Conservation (phyloP, 1,284 basidiomycete genomes). For the Phellopilus nigrolimitatus region DNA sequence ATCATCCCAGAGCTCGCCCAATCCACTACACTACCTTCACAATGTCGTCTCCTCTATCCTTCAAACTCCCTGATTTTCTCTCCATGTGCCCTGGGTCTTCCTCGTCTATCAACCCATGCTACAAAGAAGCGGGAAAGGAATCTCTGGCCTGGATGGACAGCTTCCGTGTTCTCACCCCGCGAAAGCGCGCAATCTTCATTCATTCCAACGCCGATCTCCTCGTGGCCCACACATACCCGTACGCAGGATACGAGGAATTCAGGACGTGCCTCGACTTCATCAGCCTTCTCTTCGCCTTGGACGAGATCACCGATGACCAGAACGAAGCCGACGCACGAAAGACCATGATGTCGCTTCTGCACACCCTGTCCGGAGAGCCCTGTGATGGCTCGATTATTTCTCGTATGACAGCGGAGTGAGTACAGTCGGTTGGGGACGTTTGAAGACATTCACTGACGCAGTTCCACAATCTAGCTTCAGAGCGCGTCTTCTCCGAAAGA, state of each 20-base stretch:
- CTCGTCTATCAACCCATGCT: slow-evolving; percentile 44
- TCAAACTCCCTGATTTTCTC: slow-evolving; percentile 55
- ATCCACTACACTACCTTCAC: neutral
- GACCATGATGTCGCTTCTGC: slow-evolving; percentile 50
- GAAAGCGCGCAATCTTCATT: slow-evolving; percentile 56
- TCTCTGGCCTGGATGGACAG: slow-evolving; percentile 60
- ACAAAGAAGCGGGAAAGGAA: slow-evolving; percentile 46
- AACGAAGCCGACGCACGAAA: slow-evolving; percentile 47
- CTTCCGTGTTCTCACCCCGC: slow-evolving; percentile 54
- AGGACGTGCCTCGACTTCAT: slow-evolving; percentile 61
- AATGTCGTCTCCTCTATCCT: slow-evolving; percentile 30
- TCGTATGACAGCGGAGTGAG: slow-evolving; percentile 15
- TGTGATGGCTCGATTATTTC: slow-evolving; percentile 48
- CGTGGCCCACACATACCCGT: slow-evolving; percentile 57
- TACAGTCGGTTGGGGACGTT: neutral
- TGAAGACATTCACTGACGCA: neutral
- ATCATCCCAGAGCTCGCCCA: neutral
- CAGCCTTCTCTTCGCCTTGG: slow-evolving; percentile 62
- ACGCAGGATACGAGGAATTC: slow-evolving; percentile 53
- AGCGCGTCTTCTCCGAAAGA: slow-evolving; percentile 10
- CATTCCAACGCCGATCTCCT: slow-evolving; percentile 58
- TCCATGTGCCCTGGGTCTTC: slow-evolving; percentile 27
- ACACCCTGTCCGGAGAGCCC: slow-evolving; percentile 46
- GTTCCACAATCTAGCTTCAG: slow-evolving; percentile 10
- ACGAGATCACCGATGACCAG: slow-evolving; percentile 69